A percentile compares a stretch with the other conserved stretches of the same genome.
phyloP scores from a whole-genome alignment of 371 early-diverging fungal species.

The Haplosporangium sp. region DNA sequence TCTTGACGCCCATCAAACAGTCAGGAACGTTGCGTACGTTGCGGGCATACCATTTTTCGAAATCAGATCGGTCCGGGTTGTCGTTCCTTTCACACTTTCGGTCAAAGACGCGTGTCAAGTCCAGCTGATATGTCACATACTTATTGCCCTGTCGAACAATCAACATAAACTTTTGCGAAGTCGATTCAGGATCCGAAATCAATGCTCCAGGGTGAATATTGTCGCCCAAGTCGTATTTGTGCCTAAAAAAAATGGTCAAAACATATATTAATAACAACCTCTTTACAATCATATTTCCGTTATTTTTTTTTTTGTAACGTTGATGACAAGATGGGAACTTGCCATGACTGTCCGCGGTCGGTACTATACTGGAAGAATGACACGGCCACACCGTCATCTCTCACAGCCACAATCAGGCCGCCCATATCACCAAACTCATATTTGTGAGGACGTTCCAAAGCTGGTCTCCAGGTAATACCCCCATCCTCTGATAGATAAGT shows the following conservation, averaged over 20 bases:
- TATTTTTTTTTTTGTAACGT: neutral
- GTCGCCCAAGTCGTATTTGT: constrained; percentile 40
- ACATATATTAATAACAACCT: neutral
- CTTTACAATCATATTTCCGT: neutral
- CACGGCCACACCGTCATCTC: constrained; percentile 77
- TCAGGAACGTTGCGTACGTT: constrained; percentile 70
- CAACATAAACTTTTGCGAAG: constrained; percentile 69
- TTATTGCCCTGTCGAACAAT: constrained; percentile 48
- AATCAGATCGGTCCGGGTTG: constrained; percentile 69
- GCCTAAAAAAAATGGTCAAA: constrained; percentile 1
- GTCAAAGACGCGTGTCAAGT: constrained; percentile 70
- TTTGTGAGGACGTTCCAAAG: constrained; percentile 83
- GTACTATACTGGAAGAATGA: constrained; percentile 78
- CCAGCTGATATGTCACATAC: constrained; percentile 67
- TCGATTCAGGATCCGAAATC: constrained; percentile 74
- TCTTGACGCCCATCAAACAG: constrained; percentile 88
- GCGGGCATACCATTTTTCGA: constrained; percentile 82
- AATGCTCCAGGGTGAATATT: constrained; percentile 67
- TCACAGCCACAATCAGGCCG: constrained; percentile 75
- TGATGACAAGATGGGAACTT: constrained; percentile 12
- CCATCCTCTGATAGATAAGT: constrained; percentile 89
- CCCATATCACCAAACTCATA: constrained; percentile 94
- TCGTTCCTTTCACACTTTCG: constrained; percentile 74
- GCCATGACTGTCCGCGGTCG: constrained; percentile 89
- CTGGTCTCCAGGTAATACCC: constrained; percentile 87